Base-by-base conservation (phyloP, 192 early-diverging fungal genomes). In the Gonapodya prolifera region DNA sequence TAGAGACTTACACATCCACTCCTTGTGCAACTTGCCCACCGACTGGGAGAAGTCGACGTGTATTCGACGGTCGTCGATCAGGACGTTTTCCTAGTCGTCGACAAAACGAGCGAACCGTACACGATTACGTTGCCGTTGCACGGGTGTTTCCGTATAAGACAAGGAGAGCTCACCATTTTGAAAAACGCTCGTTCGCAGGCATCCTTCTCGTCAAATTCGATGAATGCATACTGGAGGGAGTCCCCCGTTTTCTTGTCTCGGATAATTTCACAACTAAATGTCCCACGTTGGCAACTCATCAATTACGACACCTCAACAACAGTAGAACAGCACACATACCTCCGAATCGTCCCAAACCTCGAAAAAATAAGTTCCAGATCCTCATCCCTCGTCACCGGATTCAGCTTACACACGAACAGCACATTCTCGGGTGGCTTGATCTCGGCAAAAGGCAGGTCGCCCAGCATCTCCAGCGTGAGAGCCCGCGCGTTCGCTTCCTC, bases 41-140 rank as follows among this genome's bases (percentile, higher is more conserved):
- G 91, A 92, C 84, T 99, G 97, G 32, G 97, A 99, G 78, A 99
- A 99, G 82, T 99, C 97, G 17, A 99, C 96, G 80, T 96, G 93
- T 61, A 99, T 96, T 29, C 97, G 82, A 0, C 95, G 90, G 81
- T 99, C 97, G 80, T 99, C 97, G 77, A 99, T 94, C 30, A 97
- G 79, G 0, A 97, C 96, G 77, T 94, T 95, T 73, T 99, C 93
- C 97, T 97, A 97, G 81, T 97, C 96, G 80, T 94, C 94, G n/a
- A n/a, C n/a, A n/a, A n/a, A n/a, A n/a, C n/a, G n/a, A n/a, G n/a
- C n/a, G n/a, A n/a, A n/a, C n/a, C n/a, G n/a, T n/a, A n/a, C n/a
- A n/a, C n/a, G n/a, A n/a, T n/a, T n/a, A n/a, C n/a, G n/a, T n/a
- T n/a, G n/a, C n/a, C n/a, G n/a, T n/a, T n/a, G n/a, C n/a, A n/a